phyloP scores from a whole-genome alignment of 371 early-diverging fungal genomes.

The Zychaea mexicana region DNA sequence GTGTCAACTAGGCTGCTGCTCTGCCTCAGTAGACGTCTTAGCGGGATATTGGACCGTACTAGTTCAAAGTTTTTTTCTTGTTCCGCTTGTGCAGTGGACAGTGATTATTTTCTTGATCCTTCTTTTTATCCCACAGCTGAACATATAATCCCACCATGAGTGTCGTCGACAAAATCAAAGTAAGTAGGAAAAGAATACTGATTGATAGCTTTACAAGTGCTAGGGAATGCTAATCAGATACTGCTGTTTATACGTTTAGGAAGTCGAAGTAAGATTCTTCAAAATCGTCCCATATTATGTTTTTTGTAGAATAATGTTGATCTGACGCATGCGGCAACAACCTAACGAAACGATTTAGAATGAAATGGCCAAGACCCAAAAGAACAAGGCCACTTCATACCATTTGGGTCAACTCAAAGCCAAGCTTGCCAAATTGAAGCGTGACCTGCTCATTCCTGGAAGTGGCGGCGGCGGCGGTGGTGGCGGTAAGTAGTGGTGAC shows the following conservation, averaged over 20 bases:
- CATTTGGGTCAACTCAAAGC: slow-evolving; percentile 99
- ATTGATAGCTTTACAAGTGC: background rate
- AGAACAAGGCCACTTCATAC: slow-evolving; percentile 93
- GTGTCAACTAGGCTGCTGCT: too few species aligned
- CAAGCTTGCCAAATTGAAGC: slow-evolving; percentile 95
- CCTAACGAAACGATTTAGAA: slow-evolving; percentile 22
- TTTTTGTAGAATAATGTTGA: background rate
- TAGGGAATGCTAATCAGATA: background rate
- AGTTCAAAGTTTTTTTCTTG: background rate
- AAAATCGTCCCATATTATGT: background rate
- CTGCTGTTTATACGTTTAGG: background rate
- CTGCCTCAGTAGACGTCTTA: too few species aligned
- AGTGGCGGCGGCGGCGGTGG: slow-evolving; percentile 82
- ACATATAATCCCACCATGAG: slow-evolving; percentile 1
- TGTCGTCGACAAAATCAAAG: slow-evolving; percentile 12
- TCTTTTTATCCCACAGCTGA: background rate
- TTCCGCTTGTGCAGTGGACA: too few species aligned
- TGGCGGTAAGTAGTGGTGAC: slow-evolving; percentile 37
- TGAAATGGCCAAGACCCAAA: slow-evolving; percentile 78
- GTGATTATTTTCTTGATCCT: too few species aligned
- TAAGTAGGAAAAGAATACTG: background rate
- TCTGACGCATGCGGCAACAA: background rate
- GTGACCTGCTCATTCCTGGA: slow-evolving; percentile 92
- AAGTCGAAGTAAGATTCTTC: slow-evolving; percentile 9
- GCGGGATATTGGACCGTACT: too few species aligned